Evolutionary conservation across 2,329 filamentous ascomycete species (phyloP), one percentile per base, ranked within the genome.

Genomic region (Clarireedia hainanense): DNA sequence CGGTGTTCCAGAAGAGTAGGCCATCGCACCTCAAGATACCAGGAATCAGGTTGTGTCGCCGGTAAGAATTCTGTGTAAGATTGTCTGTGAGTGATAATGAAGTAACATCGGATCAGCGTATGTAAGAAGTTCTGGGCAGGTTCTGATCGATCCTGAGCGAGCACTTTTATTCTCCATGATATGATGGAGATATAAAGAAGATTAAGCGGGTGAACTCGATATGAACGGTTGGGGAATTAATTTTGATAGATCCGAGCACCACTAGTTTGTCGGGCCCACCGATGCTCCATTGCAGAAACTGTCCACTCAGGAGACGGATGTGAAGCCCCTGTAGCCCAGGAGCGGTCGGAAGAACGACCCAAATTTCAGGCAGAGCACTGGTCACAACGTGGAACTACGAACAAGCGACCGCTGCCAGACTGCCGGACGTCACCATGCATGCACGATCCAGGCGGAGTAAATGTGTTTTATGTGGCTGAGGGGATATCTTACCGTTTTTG

Each of bases 261-360:
- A 40, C 57, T 61, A 55, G 57, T 39, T 50, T 57, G 49, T 63
- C 60, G 62, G 62, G 56, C 42, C 52, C 52, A 47, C 62, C 62
- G 62, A 62, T 47, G 53, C 47, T 53, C 26, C 40, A 55, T 26
- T 56, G 55, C 55, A 52, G 56, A 54, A 23, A 43, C 4, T 45
- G 52, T 34, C 37, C 37, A 55, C 24, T 50, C 14, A 55, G 50
- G 36, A 43, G 47, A 51, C 42, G 51, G 50, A 42, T 26, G 7
- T 24, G 12, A 52, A 37, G 53, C 56, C 55, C 55, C 52, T 56
- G 46, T 50, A 50, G 56, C 55, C 30, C 49, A 54, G 46, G 47
- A 52, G 56, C 45, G 49, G 47, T 56, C 36, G 3, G 39, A n/a
- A 50, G 36, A 10, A 36, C 9, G 46, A 42, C 51, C 51, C 43